Evolutionary conservation across 192 early-diverging fungal genomes (phyloP), one percentile per base, ranked within the genome.

Genomic region (Rhizoclosmatium sp.): DNA sequence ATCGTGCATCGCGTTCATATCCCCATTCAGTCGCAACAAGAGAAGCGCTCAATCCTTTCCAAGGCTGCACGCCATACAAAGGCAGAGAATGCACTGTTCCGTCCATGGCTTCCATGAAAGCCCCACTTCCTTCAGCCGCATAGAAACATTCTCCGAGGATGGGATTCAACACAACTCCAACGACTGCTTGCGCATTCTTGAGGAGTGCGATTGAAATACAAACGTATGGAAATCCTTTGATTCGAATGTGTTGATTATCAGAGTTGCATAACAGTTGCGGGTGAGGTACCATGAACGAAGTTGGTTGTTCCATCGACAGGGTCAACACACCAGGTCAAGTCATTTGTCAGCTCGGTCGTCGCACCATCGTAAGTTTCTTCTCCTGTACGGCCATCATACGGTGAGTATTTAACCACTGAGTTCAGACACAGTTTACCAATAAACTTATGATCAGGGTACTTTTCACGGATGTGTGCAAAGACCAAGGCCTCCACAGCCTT

Each of bases 131-230:
- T 12, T 78, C 79, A 2, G 92, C 81, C 44, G 83, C 72, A 77
- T 89, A 93, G 71, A 93, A 85, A 5, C 59, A 62, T 81, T 99
- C 94, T 78, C 94, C 86, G 66, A 97, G 82, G 16, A 99, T 87
- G 14, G 97, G 97, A 81, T 96, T 93, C 79, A 92, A 97, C 4
- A 99, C 90, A 12, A 96, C 96, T 14, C 97, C 97, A 7, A 98
- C 91, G 23, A 94, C 90, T 0, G 93, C 92, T 47, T 87, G 80
- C 69, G 91, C 87, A 75, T 92, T 86, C 62, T 95, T 83, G 1
- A 93, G 87, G 70, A 99, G 80, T 2, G 89, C 96, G 65, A 99
- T 95, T n/a, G 92, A 94, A 59, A 97, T 89, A 65, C 91, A 90
- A 3, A 93, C 92, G 82, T 91, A 97, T 0, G 95, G 97, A 72